Base-by-base conservation (phyloP, 495 filamentous ascomycete species). In the Evernia prunastri region DNA sequence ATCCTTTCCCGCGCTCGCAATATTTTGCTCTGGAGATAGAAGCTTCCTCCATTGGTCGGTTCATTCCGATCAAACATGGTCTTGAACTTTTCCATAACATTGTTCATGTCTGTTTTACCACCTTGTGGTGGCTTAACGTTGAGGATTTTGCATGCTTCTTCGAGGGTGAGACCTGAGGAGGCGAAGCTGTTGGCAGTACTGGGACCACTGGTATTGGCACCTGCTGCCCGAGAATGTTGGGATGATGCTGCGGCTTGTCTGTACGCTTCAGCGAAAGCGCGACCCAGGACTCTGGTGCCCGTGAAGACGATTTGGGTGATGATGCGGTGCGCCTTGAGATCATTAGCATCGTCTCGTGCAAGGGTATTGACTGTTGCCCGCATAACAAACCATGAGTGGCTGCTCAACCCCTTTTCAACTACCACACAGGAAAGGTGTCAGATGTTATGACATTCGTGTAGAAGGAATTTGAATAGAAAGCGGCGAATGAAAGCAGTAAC, bases 11-110 rank as follows among this genome's bases (percentile, higher is more conserved):
- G 82, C 56, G 94, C 94, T 61, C 94, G 79, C 60, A 97, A 76
- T 51, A 98, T 83, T 76, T 98, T 98, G 78, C 95, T 97, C 78
- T 98, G 94, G 60, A 98, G 80, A 74, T 98, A 98, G 73, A 98
- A 97, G 71, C 91, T 96, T 18, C 94, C 94, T 36, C 94, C 94
- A 73, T 96, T 96, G 73, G 91, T 80, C 31, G 94, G 93, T 61
- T 97, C 90, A 76, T 98, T 98, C 65, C 81, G 72, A 71, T 97
- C 95, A 74, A 97, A 98, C 56, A 98, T 78, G 66, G 86, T 87
- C 84, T 97, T 97, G 82, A 97, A 98, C 51, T 91, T 83, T 63
- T 88, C 85, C 79, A 87, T 88, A 58, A 95, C 82, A 42, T 83
- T 75, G 66, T 95, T 90, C 75, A 90, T 78, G 72, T 90, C 84